Conservation (phyloP, 441 rosid genomes). For the Brassica balearica region DNA sequence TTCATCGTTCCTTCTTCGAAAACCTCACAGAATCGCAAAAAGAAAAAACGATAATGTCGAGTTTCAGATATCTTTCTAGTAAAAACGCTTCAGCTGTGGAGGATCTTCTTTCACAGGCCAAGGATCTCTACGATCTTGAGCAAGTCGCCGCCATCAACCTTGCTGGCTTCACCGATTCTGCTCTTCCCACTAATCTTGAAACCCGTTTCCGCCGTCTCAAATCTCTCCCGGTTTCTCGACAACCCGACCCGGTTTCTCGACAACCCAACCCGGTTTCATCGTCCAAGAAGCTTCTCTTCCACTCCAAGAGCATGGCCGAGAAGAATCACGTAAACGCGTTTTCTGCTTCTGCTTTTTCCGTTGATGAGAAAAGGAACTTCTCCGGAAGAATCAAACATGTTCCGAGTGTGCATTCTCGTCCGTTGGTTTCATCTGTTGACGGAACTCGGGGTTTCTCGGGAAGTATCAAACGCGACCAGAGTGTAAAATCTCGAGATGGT, state of each 20-base stretch:
- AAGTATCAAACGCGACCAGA: background rate
- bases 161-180: constrained; percentile 53
- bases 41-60: constrained; percentile 48
- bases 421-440: constrained; percentile 19
- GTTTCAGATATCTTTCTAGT: constrained; percentile 51
- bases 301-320: constrained; percentile 37
- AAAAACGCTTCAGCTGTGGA: constrained; percentile 69
- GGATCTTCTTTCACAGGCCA: constrained; percentile 63
- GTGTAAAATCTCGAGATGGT: background rate
- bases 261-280: background rate
- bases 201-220: constrained; percentile 75
- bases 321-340: background rate
- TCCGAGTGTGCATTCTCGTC: constrained; percentile 29
- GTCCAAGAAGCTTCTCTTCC: constrained; percentile 16
- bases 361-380: constrained; percentile 14
- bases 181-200: constrained; percentile 66
- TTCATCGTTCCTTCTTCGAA: background rate
- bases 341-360: background rate
- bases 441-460: background rate
- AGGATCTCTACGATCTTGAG: constrained; percentile 68
- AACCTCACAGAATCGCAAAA: background rate
- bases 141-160: constrained; percentile 73
- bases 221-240: constrained; percentile 51
- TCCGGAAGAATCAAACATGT: constrained; percentile 14
- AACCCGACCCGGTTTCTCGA: constrained; percentile 3